Conservation (phyloP, 352 stramenopile species). For the Blastocystis sp. region DNA sequence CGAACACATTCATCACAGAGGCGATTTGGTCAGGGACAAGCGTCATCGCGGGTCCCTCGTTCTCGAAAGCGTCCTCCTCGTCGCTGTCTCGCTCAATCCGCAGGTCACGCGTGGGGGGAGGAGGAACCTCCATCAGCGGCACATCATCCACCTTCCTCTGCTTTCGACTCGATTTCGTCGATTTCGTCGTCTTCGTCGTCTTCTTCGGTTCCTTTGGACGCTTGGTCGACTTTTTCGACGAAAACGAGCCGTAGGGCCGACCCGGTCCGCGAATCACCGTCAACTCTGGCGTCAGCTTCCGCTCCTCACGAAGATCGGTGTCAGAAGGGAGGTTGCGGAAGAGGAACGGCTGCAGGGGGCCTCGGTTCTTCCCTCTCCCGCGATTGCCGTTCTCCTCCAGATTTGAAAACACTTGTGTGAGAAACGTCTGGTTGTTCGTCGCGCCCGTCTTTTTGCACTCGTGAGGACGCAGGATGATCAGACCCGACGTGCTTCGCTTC, state of each 20-base stretch:
- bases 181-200: constrained; percentile 25
- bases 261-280: constrained; percentile 29
- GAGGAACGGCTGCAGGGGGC: not conserved
- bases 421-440: constrained; percentile 1
- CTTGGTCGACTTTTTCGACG: constrained; percentile 22
- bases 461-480: constrained; percentile 55
- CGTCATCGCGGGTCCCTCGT: not conserved
- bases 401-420: not conserved
- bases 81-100: not conserved
- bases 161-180: not conserved
- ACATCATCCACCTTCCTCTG: not conserved
- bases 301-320: not conserved
- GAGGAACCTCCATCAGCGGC: not conserved
- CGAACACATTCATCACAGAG: constrained; percentile 38
- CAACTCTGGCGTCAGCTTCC: not conserved
- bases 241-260: constrained; percentile 43
- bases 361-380: not conserved
- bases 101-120: not conserved
- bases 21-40: not conserved
- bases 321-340: constrained; percentile 13
- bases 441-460: not conserved
- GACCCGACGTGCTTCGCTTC: constrained; percentile 16
- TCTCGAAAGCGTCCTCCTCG: not conserved
- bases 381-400: constrained; percentile 17
- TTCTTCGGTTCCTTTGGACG: not conserved